Base-by-base conservation (phyloP, 2,329 filamentous ascomycete genomes). In the Pezicula carpinea region DNA sequence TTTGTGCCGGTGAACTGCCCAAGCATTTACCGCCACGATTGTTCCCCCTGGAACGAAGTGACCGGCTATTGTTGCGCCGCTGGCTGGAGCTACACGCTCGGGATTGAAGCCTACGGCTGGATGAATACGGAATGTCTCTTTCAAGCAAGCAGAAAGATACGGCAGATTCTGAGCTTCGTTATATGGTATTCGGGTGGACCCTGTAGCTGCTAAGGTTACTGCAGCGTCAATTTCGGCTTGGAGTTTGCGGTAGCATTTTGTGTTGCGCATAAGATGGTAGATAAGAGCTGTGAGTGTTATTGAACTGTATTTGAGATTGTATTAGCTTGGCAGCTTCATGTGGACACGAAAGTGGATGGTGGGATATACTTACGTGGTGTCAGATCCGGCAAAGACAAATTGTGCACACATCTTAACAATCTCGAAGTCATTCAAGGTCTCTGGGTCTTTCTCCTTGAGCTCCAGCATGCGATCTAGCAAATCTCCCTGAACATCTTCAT, bases 71-170 rank as follows among this genome's bases (percentile, higher is more conserved):
- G 79, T 75, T 33, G 74, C 71, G 19, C 84, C 85, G 17, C 76
- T 71, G 0, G 71, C 66, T 0, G 86, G 86, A 0, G 86, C 82
- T 42, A 89, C 71, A 50, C 87, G 77, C 65, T 90, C 86, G 41
- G 89, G 72, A 0, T 82, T 79, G 6, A 89, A 69, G 0, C 85
- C 86, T 0, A 83, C 76, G 0, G 85, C 83, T 0, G 87, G 86
- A 60, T 89, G 83, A 56, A 88, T 62, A n/a, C 85, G 78, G 69
- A 89, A 86, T 5, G 83, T 79, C 64, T 91, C 87, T 59, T 89
- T 85, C 57, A 90, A 75, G 43, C 80, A 81, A 5, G 86, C 86
- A 56, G 89, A 83, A 7, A 91, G 79, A 62, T 89, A 91, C 0
- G 80, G 79, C 3, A 91, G 73, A 47, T 76, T 77, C 62, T 87